A percentile compares a stretch with the other conserved stretches of the same genome.
These are phyloP conservation scores for Psidium friedrichsthalianum DNA, from an alignment of 345 rosid genomes.

Conservation along the genomic window DNA sequence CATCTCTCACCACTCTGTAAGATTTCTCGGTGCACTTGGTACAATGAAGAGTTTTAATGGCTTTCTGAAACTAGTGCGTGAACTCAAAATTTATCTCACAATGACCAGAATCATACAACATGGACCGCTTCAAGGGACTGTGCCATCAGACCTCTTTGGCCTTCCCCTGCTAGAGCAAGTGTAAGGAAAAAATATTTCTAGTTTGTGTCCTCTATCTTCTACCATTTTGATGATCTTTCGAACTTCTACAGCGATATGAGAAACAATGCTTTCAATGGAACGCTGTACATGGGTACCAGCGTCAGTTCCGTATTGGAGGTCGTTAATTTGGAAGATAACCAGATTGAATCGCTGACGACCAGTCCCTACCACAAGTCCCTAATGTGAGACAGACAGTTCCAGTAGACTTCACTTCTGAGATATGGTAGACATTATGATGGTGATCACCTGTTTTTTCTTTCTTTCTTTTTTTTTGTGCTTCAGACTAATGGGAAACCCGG, in stretches of 20 bases:
- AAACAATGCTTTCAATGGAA: slow-evolving; percentile 21
- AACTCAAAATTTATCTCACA: not conserved
- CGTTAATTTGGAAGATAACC: slow-evolving; percentile 21
- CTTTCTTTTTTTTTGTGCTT: not conserved
- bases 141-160: slow-evolving; percentile 2
- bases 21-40: not conserved
- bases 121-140: slow-evolving; percentile 4
- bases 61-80: not conserved
- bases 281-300: slow-evolving; percentile 15
- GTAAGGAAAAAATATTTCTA: not conserved
- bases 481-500: slow-evolving; percentile 87
- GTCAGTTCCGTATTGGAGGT: slow-evolving; percentile 1
- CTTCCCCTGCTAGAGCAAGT: slow-evolving; percentile 5
- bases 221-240: not conserved
- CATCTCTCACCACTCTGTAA: not conserved
- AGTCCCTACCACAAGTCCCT: slow-evolving; percentile 28
- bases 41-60: not conserved
- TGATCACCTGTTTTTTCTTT: not conserved
- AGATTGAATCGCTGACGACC: not conserved
- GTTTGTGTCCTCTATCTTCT: not conserved
- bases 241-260: slow-evolving; percentile 7
- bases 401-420: not conserved
- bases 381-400: slow-evolving; percentile 19
- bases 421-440: not conserved
- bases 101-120: slow-evolving; percentile 4